These are phyloP conservation scores for Zhuliangozyma parablackwelliae DNA, from an alignment of 1,139 yeast genomes.

Conservation along the genomic window DNA sequence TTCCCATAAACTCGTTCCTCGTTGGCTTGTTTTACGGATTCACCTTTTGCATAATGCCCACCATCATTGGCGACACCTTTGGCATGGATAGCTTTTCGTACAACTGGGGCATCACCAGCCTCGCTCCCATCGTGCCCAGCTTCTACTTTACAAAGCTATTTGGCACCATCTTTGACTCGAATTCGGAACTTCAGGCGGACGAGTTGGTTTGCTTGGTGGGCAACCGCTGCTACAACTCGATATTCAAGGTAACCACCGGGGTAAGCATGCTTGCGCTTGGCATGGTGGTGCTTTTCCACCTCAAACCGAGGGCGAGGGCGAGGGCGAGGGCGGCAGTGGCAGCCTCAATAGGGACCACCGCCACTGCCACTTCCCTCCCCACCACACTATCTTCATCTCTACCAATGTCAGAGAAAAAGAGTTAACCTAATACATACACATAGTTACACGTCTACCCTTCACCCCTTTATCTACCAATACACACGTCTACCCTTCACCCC, in stretches of 20 bases:
- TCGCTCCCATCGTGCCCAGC: slow-evolving; percentile 53
- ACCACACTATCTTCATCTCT: background rate
- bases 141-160: slow-evolving; percentile 47
- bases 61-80: slow-evolving; percentile 54
- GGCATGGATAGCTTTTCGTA: slow-evolving; percentile 52
- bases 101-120: slow-evolving; percentile 55
- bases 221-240: slow-evolving; percentile 38
- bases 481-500: no score
- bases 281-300: slow-evolving; percentile 23
- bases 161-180: slow-evolving; percentile 49
- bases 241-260: slow-evolving; percentile 33
- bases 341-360: background rate
- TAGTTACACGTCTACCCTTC: no score
- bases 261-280: slow-evolving; percentile 23
- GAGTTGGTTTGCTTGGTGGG: slow-evolving; percentile 32
- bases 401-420: background rate
- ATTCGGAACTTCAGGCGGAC: slow-evolving; percentile 17
- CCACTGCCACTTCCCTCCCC: slow-evolving; percentile 5
- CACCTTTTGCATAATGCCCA: slow-evolving; percentile 53
- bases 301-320: slow-evolving; percentile 9
- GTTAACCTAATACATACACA: background rate
- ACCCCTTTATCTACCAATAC: no score
- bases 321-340: background rate
- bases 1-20: slow-evolving; percentile 38
- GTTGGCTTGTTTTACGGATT: slow-evolving; percentile 58